Percentiles rank a stretch among this genome's conserved stretches.
Evolutionary conservation across 2,329 filamentous ascomycete genomes (phyloP).

Genomic region (Neofusicoccum sp.): DNA sequence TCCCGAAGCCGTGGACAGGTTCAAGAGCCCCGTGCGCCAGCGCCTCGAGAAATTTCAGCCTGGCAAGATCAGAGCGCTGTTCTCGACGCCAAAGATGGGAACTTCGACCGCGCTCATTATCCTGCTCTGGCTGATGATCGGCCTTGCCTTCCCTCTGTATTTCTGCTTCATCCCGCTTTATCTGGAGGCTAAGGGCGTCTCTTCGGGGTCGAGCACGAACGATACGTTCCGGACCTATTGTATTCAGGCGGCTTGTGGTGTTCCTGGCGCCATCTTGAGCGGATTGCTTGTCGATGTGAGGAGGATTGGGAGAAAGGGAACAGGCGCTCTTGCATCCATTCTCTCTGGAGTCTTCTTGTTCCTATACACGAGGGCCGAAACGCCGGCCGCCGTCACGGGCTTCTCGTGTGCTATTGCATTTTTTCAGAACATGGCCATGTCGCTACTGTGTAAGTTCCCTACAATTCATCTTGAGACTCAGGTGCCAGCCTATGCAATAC

Average conservation of each 20-base stretch:
- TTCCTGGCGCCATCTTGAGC: slow-evolving; percentile 50
- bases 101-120: slow-evolving; percentile 43
- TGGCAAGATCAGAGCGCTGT: slow-evolving; percentile 32
- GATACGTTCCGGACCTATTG: slow-evolving; percentile 56
- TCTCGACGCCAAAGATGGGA: slow-evolving; percentile 40
- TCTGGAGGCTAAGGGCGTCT: slow-evolving; percentile 51
- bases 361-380: slow-evolving; percentile 48
- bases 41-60: slow-evolving; percentile 24
- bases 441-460: slow-evolving; percentile 50
- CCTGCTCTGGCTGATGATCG: slow-evolving; percentile 39
- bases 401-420: slow-evolving; percentile 69
- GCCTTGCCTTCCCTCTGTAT: slow-evolving; percentile 50
- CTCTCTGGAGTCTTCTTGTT: slow-evolving; percentile 47
- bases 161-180: slow-evolving; percentile 53
- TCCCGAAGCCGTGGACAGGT: slow-evolving; percentile 22
- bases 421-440: slow-evolving; percentile 59
- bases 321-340: slow-evolving; percentile 43
- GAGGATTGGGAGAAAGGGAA: slow-evolving; percentile 43
- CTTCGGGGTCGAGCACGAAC: slow-evolving; percentile 32
- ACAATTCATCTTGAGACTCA: background rate
- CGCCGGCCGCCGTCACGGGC: slow-evolving; percentile 57
- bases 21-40: slow-evolving; percentile 30
- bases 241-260: slow-evolving; percentile 53
- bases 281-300: slow-evolving; percentile 34
- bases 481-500: slow-evolving; percentile 54